Percentiles rank a stretch among this genome's conserved stretches.
Conservation (phyloP, 768 basidiomycete genomes). For the Tulasnella sp. region DNA sequence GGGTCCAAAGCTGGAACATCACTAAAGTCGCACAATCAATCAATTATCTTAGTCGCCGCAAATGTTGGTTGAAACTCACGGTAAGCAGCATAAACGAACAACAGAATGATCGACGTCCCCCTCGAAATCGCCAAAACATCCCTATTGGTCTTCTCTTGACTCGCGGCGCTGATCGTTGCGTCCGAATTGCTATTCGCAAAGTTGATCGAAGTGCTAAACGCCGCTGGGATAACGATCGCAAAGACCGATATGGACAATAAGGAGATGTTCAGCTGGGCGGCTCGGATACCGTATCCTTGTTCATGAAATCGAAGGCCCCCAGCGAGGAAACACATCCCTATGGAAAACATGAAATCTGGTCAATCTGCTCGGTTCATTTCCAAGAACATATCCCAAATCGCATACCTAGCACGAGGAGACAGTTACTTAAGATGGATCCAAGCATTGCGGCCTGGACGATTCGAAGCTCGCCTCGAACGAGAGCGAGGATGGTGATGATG, state of each 20-base stretch:
- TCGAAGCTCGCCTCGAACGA: conserved; percentile 65
- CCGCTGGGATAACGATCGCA: conserved; percentile 13
- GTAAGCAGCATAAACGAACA: conserved; percentile 15
- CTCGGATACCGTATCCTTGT: conserved; percentile 68
- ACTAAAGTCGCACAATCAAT: conserved; percentile 24
- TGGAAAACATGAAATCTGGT: conserved; percentile 45
- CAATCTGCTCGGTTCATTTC: no score
- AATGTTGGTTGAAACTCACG: background rate
- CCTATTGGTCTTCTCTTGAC: background rate
- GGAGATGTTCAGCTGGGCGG: conserved; percentile 66
- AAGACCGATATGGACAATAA: conserved; percentile 43
- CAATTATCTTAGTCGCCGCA: background rate
- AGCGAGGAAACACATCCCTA: conserved; percentile 87
- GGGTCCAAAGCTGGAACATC: conserved; percentile 68
- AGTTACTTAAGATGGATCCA: conserved; percentile 13
- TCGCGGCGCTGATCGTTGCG: background rate
- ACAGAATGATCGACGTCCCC: conserved; percentile 12
- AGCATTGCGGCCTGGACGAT: conserved; percentile 62
- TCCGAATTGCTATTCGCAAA: background rate
- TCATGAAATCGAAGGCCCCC: conserved; percentile 73
- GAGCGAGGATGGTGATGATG: conserved; percentile 45
- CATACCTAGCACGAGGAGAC: conserved; percentile 10
- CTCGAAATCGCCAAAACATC: conserved; percentile 11
- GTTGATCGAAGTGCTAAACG: conserved; percentile 15
- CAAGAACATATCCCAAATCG: background rate